These are phyloP conservation scores for Chlamydomonas eustigma DNA, from an alignment of 139 green algal genomes.

Conservation along the genomic window DNA sequence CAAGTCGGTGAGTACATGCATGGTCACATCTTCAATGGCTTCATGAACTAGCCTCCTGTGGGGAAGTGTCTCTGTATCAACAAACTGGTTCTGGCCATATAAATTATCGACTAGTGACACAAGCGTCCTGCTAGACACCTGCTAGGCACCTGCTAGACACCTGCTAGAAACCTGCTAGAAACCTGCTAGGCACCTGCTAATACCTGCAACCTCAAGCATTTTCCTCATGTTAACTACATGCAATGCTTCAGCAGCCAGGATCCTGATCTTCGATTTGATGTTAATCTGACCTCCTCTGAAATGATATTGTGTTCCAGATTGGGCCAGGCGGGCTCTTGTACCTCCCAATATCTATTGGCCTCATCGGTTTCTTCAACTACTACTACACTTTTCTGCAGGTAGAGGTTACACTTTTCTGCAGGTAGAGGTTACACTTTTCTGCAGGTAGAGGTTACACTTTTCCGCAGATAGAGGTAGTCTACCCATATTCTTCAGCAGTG, in stretches of 20 bases:
- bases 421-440: slow-evolving; percentile 98
- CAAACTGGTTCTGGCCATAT: no score
- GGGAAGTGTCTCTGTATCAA: no score
- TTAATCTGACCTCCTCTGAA: no score
- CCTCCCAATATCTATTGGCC: slow-evolving; percentile 81
- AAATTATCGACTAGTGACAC: no score
- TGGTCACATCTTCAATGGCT: no score
- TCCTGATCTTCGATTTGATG: no score
- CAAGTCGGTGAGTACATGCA: slow-evolving; percentile 5
- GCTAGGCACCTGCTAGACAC: neutral
- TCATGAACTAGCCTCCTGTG: no score
- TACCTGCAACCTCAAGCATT: no score
- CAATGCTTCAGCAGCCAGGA: no score
- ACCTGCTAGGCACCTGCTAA: neutral
- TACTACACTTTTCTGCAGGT: slow-evolving; percentile 99
- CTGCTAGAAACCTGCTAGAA: neutral
- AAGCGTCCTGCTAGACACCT: slow-evolving; percentile 4
- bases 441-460: slow-evolving; percentile 97
- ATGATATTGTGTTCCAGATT: no score
- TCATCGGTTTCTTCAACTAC: slow-evolving; percentile 99
- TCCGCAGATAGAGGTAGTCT: slow-evolving; percentile 81
- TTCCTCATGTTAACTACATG: no score
- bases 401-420: slow-evolving; percentile 98
- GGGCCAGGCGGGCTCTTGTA: slow-evolving; percentile 63
- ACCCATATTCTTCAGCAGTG: no score